Base-by-base conservation (phyloP, 345 rosid genomes). In the Dimocarpus longan region DNA sequence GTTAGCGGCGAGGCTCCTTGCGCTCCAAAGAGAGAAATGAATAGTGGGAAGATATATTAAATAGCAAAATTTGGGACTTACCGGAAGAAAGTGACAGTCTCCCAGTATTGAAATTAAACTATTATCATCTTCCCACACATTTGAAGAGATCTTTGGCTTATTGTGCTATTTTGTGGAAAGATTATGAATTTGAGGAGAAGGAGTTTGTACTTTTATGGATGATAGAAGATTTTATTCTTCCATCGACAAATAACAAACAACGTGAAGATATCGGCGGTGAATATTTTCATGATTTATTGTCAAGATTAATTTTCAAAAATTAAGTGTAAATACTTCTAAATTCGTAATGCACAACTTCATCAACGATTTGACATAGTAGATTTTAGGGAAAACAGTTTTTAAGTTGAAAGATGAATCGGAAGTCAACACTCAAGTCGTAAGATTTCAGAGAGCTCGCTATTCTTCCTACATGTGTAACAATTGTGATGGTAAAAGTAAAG, bases 61-160 rank as follows among this genome's bases (percentile, higher is more conserved):
- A 64, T 12, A 64, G 37, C 42, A 64, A 28, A 12, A 64, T 64
- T 8, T 64, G 18, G 37, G 40, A 64, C 18, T 64, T 64, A 64
- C 37, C 68, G 3, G 68, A 64, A 7, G 40, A 64, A 64, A 64
- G 68, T 24, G 11, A 64, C 6, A 64, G 26, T 11, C 68, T 26
- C 12, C 4, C 18, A 7, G 37, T 28, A 3, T 9, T 64, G 18
- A 24, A 24, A 9, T 64, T 64, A 19, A 64, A 42, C 3, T 64
- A 64, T 13, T 26, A 24, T 64, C 68, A 64, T 76, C 74, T 87
- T 6, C 70, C 87, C 7, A 15, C 77, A 0, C 82, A 68, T 22
- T 21, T 86, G 65, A 86, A 78, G 57, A 79, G 48, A 3, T 86
- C n/a, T 18, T 84, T 84, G 74, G 82, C 76, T 0, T 74, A 66